Conservation (phyloP, 495 filamentous ascomycete genomes). For the Opeltia flavorubescens region DNA sequence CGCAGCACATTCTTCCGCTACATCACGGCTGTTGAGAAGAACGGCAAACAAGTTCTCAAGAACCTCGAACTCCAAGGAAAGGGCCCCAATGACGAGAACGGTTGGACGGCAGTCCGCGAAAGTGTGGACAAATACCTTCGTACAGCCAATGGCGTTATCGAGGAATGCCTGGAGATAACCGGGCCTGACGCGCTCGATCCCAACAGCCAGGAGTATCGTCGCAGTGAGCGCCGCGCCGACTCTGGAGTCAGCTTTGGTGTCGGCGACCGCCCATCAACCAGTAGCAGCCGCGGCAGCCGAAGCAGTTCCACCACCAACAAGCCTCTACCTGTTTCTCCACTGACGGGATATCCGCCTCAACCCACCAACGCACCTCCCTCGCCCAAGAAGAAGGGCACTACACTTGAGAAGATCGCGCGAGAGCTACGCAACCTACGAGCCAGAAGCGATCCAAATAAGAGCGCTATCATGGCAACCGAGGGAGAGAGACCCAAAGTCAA, state of each 20-base stretch:
- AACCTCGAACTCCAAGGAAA: slow-evolving; percentile 41
- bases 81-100: slow-evolving; percentile 25
- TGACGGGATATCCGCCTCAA: slow-evolving; percentile 7
- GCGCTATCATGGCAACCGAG: neutral
- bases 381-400: slow-evolving; percentile 28
- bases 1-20: slow-evolving; percentile 54
- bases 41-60: slow-evolving; percentile 40
- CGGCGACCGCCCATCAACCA: slow-evolving; percentile 22
- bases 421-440: slow-evolving; percentile 37
- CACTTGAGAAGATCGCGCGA: slow-evolving; percentile 43
- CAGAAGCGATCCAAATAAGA: slow-evolving; percentile 14
- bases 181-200: slow-evolving; percentile 31
- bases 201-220: slow-evolving; percentile 18
- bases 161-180: slow-evolving; percentile 39
- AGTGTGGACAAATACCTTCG: slow-evolving; percentile 36
- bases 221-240: slow-evolving; percentile 42
- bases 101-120: neutral
- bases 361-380: slow-evolving; percentile 17
- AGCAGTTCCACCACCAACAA: slow-evolving; percentile 25
- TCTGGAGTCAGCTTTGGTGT: slow-evolving; percentile 48
- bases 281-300: slow-evolving; percentile 20
- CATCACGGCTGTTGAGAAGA: slow-evolving; percentile 44
- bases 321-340: slow-evolving; percentile 27
- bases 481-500: slow-evolving; percentile 22
- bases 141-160: slow-evolving; percentile 43